Base-by-base conservation (phyloP, 495 filamentous ascomycete species). In the Daldinia bambusicola region DNA sequence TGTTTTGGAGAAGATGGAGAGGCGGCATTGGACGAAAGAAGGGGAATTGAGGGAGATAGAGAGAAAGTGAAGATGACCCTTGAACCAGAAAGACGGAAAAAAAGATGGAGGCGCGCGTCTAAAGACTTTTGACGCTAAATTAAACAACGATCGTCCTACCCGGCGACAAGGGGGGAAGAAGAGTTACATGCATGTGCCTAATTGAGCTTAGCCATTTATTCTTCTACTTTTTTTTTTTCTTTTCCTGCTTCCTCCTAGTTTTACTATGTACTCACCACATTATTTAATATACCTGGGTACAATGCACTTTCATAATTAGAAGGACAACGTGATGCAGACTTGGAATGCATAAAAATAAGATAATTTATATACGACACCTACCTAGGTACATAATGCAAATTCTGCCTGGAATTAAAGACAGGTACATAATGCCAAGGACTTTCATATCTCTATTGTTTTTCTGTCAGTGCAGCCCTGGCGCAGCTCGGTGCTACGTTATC, bases 101-200 rank as follows among this genome's bases (percentile, higher is more conserved):
- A 62, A 41, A 41, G 55, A 60, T 50, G 69, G 75, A 77, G 67
- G 75, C 75, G 75, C 75, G 75, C 75, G 75, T 77, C 67, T 77
- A 77, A 31, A 26, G 31, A 36, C 1, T 22, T 52, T 45, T 59
- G 30, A 69, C 50, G 58, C 60, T 65, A 72, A 68, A 67, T 38
- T 70, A 63, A 53, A 55, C 56, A 53, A 56, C 37, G 60, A 72
- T 65, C 48, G 50, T 63, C 63, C 16, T 62, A 55, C 65, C n/a
- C 30, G 56, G 62, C 41, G 53, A 58, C 53, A 58, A 57, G 26
- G n/a, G 2, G 36, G 26, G 26, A n/a, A n/a, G n/a, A n/a, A n/a
- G n/a, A n/a, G 26, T 26, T n/a, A 36, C 34, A 56, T 58, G 38
- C 36, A 13, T 30, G 20, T 43, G 2, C 56, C 20, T 41, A 60